Conservation (phyloP, 2,329 filamentous ascomycete species). For the Diplocarpon rosae region DNA sequence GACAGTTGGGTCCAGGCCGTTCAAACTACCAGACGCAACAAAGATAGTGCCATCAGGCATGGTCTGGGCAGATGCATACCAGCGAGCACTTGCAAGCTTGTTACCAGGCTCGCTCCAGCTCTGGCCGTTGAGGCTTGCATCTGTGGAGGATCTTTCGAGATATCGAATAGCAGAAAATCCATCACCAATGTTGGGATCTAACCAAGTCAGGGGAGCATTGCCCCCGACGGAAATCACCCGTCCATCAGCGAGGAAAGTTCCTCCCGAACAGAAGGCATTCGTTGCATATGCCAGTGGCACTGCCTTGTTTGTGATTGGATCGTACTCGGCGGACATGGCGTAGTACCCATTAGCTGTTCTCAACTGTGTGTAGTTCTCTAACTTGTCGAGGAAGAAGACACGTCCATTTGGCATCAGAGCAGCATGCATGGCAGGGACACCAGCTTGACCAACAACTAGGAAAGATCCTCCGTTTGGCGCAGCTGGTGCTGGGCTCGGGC, state of each 20-base stretch:
- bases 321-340: constrained; percentile 49
- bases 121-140: constrained; percentile 36
- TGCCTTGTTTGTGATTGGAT: constrained; percentile 37
- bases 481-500: constrained; percentile 32
- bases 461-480: constrained; percentile 36
- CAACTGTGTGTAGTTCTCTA: constrained; percentile 50
- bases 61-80: constrained; percentile 50
- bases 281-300: constrained; percentile 40
- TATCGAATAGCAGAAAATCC: constrained; percentile 48
- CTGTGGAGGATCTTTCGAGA: constrained; percentile 36
- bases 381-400: constrained; percentile 51
- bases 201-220: constrained; percentile 41
- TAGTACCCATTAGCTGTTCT: constrained; percentile 41
- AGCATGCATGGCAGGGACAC: constrained; percentile 54
- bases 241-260: constrained; percentile 46
- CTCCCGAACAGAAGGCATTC: constrained; percentile 51
- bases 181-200: constrained; percentile 47
- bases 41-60: constrained; percentile 46
- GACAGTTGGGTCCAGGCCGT: constrained; percentile 43
- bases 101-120: constrained; percentile 45
- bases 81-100: constrained; percentile 41
- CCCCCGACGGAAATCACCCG: constrained; percentile 44
- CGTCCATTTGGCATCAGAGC: constrained; percentile 46
- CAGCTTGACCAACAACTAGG: constrained; percentile 40
- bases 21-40: constrained; percentile 48